Evolutionary conservation across 2,329 filamentous ascomycete species (phyloP), one percentile per base, ranked within the genome.

Genomic region (Colletotrichum orbiculare): DNA sequence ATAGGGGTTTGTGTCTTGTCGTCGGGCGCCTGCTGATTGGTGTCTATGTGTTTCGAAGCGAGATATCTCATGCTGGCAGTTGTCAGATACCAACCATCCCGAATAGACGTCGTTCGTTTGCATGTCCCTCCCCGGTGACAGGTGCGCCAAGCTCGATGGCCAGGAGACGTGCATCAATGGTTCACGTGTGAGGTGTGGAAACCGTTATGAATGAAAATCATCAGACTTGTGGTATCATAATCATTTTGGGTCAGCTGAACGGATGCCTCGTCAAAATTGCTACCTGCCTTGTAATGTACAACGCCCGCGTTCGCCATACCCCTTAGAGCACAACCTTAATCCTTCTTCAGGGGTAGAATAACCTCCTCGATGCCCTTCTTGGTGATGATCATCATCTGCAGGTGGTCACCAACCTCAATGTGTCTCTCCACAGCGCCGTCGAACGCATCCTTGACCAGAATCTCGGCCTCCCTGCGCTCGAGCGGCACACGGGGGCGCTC

Each of bases 361-460:
- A 88, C 87, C 85, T 99, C 96, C 82, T 96, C 87, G 74, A 98
- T 94, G 10, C 96, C 96, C 57, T 93, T 84, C 78, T 86, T 88
- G 53, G 94, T 97, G 74, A 98, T 93, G 71, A 96, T 89, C 85
- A 99, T 86, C 88, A 97, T 94, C 85, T 99, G 96, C 77, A 99
- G 81, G 54, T 91, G 91, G 82, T 99, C 96, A 78, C 96, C 96
- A 68, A 99, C 96, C 85, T 99, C 96, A 72, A 99, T 99, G 82
- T 99, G 96, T 81, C 96, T 91, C 87, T 99, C 96, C 39, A 97
- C 95, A 4, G 96, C 96, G 78, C 95, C 96, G 68, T 97, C 96
- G 80, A 99, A 99, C 3, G 96, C 96, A 86, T 99, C 96, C 81
- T 95, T 93, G 72, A 99, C 95, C 73, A 99, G 77, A 69, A 91